Conservation (phyloP, 768 basidiomycete species). For the Xerocomus brunneocitrinus region DNA sequence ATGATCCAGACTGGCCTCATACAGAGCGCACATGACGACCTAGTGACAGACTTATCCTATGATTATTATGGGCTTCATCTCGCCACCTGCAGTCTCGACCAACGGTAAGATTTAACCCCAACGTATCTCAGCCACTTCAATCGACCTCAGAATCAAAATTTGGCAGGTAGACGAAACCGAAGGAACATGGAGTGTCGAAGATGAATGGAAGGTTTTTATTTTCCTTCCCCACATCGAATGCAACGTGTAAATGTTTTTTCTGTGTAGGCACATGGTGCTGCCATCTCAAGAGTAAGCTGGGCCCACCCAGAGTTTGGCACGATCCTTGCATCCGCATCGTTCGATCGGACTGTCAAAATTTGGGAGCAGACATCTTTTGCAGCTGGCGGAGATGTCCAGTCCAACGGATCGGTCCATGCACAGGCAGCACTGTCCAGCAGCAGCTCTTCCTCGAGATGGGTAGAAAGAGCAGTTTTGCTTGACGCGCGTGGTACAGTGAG, state of each 20-base stretch:
- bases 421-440: constrained; percentile 13
- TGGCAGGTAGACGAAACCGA: constrained; percentile 74
- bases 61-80: constrained; percentile 85
- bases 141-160: constrained; percentile 60
- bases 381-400: constrained; percentile 25
- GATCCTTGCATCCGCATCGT: constrained; percentile 81
- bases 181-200: constrained; percentile 73
- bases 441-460: constrained; percentile 52
- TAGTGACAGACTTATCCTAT: constrained; percentile 82
- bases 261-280: constrained; percentile 89
- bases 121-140: constrained; percentile 10
- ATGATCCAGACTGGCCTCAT: constrained; percentile 84
- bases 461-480: constrained; percentile 65
- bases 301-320: constrained; percentile 91
- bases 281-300: constrained; percentile 80
- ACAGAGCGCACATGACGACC: constrained; percentile 71
- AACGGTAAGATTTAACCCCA: constrained; percentile 47
- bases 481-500: constrained; percentile 88
- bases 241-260: not conserved
- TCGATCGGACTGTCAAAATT: constrained; percentile 88
- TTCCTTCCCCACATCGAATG: not conserved
- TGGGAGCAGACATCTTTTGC: constrained; percentile 66
- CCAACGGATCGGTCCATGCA: constrained; percentile 19
- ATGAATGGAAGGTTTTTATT: constrained; percentile 82
- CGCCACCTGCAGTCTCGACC: constrained; percentile 79